phyloP scores from a whole-genome alignment of 1,284 basidiomycete species.

The Termitomyces sp. region DNA sequence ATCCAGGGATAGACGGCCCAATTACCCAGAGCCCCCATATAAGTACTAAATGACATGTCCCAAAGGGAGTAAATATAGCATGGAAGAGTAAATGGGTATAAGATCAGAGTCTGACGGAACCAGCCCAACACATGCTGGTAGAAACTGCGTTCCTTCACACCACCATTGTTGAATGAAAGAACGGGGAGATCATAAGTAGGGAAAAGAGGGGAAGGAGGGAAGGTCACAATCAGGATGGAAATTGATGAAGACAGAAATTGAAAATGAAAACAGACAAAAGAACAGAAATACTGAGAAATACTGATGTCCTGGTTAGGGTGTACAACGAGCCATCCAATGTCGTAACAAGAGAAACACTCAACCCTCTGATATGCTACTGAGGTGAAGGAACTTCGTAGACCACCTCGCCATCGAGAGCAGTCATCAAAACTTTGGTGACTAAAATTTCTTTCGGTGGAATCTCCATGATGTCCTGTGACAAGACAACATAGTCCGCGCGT shows the following conservation, averaged over 20 bases:
- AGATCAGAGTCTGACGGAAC: conserved; percentile 18
- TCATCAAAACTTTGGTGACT: conserved; percentile 65
- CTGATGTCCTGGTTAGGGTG: background rate
- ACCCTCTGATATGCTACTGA: background rate
- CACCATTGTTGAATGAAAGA: conserved; percentile 3
- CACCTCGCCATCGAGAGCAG: conserved; percentile 72
- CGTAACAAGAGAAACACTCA: background rate
- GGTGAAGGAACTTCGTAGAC: conserved; percentile 47
- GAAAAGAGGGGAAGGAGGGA: background rate
- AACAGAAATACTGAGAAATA: background rate
- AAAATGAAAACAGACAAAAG: background rate
- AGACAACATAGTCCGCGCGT: conserved; percentile 77
- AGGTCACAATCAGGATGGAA: background rate
- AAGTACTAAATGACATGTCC: background rate
- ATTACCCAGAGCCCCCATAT: conserved; percentile 7
- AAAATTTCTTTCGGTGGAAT: conserved; percentile 60
- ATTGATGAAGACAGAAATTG: background rate
- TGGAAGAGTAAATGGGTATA: background rate
- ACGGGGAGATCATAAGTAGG: background rate
- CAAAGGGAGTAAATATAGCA: background rate
- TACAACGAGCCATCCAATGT: background rate
- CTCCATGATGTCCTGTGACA: conserved; percentile 79
- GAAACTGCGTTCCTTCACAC: conserved; percentile 8
- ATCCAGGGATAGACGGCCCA: background rate
- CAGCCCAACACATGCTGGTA: background rate